Base-by-base conservation (phyloP, 352 stramenopile genomes). In the Phytophthora pluvialis region DNA sequence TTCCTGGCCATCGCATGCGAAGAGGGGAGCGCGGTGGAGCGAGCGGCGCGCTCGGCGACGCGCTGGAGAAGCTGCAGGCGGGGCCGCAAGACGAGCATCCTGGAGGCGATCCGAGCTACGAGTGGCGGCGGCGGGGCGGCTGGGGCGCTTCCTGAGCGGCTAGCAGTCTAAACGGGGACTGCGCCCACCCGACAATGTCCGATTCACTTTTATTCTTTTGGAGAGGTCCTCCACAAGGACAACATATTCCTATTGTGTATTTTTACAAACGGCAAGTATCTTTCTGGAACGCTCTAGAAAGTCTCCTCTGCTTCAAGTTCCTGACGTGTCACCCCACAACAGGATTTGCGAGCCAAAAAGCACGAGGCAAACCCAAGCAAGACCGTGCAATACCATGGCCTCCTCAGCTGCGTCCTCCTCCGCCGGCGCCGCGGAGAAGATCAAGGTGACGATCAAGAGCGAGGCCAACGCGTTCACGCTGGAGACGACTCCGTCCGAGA, bases 361-460 rank as follows among this genome's bases (percentile, higher is more conserved):
- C 10, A 36, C n/a, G 39, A 31, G 2, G 21, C 21, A n/a, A n/a
- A n/a, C 21, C 21, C 21, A 21, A 21, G 21, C 21, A 21, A 21
- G 21, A 21, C 21, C 2, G 21, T 21, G 13, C 32, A 4, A 8
- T 16, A 32, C 35, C 33, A 72, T 81, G 73, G 59, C 60, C 7
- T 62, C 65, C 32, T 18, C 47, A 45, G 31, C 52, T 32, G 28
- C 58, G 2, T n/a, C 51, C 4, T 36, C 48, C 5, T 29, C 53
- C 6, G 5, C 18, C 8, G 9, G 29, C 3, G 31, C 28, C 15
- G 6, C 47, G 12, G 66, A 81, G 62, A 83, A 77, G 53, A 91
- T 95, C 50, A 89, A 83, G 67, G 71, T 95, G 49, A 87, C 74
- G 28, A 84, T 95, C 54, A 94, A 93, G 80, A 94, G 85, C 69